These are phyloP conservation scores for Rhodamnia argentea DNA, from an alignment of 345 rosid genomes.

Conservation along the genomic window DNA sequence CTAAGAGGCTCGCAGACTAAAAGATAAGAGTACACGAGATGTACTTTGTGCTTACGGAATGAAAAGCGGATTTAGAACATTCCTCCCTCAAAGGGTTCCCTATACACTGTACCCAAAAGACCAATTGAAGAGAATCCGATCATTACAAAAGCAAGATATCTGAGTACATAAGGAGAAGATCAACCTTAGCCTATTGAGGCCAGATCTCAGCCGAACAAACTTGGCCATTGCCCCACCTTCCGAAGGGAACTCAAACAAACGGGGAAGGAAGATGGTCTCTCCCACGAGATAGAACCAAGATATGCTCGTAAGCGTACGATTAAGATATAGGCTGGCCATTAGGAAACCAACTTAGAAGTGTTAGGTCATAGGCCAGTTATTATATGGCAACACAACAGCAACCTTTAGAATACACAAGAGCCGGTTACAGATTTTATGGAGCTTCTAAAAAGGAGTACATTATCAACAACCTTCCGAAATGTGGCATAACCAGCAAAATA, in stretches of 20 bases:
- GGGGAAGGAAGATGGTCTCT: not conserved
- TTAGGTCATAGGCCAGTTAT: not conserved
- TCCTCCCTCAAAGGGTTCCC: too few relatives aligned
- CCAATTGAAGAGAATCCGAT: too few relatives aligned
- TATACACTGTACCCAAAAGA: too few relatives aligned
- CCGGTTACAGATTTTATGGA: not conserved
- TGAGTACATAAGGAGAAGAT: not conserved
- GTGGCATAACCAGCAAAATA: not conserved
- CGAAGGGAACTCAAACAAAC: not conserved
- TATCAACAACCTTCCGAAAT: not conserved
- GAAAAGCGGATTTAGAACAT: not conserved
- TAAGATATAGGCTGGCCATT: too few relatives aligned
- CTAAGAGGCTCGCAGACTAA: too few relatives aligned
- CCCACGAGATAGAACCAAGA: not conserved
- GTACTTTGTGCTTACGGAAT: too few relatives aligned
- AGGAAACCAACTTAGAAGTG: not conserved
- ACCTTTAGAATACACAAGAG: not conserved
- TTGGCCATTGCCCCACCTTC: not conserved
- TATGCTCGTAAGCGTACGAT: not conserved
- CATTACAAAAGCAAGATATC: not conserved
- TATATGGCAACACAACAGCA: not conserved
- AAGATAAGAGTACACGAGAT: too few relatives aligned
- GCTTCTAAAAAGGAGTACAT: not conserved
- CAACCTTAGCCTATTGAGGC: not conserved
- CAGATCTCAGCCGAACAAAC: not conserved